phyloP scores from a whole-genome alignment of 441 rosid species.

The Bruguiera hainesii region DNA sequence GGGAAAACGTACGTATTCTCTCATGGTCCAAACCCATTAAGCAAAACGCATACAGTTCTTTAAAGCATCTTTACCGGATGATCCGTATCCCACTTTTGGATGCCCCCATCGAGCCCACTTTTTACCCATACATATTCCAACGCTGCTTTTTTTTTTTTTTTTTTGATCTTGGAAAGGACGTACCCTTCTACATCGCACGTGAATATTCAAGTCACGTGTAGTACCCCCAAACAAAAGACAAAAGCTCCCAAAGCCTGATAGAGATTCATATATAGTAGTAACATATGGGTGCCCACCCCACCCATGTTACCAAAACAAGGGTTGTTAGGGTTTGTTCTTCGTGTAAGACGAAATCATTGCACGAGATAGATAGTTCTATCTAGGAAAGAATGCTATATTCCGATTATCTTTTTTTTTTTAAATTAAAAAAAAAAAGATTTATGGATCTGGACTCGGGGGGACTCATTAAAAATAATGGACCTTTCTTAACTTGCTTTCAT shows the following conservation, averaged over 20 bases:
- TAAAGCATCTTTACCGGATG: constrained; percentile 35
- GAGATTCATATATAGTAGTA: too few species aligned
- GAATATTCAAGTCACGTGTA: constrained; percentile 37
- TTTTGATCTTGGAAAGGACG: constrained; percentile 13
- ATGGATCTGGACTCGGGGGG: too few species aligned
- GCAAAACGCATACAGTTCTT: constrained; percentile 4
- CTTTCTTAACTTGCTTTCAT: constrained; percentile 28
- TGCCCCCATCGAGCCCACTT: constrained; percentile 15
- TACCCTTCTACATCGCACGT: constrained; percentile 34
- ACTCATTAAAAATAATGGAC: constrained; percentile 10
- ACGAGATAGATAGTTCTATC: constrained; percentile 40
- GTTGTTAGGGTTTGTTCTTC: constrained; percentile 29
- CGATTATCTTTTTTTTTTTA: background rate
- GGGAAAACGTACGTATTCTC: background rate
- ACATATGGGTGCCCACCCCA: background rate
- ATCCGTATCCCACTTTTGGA: constrained; percentile 36
- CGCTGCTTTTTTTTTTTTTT: background rate
- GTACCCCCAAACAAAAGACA: constrained; percentile 17
- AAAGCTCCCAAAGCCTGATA: constrained; percentile 5
- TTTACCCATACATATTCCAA: constrained; percentile 1
- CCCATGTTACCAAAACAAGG: constrained; percentile 25
- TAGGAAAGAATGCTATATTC: constrained; percentile 16
- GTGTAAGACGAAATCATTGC: constrained; percentile 36
- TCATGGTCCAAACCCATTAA: constrained; percentile 27
- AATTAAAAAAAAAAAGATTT: background rate